phyloP scores from a whole-genome alignment of 2,329 filamentous ascomycete species.

The Trichophyton rubrum region DNA sequence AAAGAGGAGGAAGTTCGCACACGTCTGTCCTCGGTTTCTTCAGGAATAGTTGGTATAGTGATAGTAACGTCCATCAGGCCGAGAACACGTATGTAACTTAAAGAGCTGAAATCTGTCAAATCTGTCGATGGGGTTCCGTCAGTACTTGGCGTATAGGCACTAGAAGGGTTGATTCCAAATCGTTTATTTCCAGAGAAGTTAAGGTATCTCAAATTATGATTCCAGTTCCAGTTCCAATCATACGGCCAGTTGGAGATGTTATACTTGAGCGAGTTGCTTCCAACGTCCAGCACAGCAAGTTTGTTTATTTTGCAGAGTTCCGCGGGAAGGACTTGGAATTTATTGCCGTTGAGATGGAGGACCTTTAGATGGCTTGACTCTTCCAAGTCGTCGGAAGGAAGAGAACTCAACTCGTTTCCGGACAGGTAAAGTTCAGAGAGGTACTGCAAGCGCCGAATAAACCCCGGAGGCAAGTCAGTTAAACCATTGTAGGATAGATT shows the following conservation, averaged over 20 bases:
- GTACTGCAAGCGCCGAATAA: slow-evolving; percentile 79
- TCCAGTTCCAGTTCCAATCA: slow-evolving; percentile 99
- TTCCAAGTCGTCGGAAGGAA: slow-evolving; percentile 88
- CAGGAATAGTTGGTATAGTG: slow-evolving; percentile 82
- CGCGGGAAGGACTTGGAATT: slow-evolving; percentile 90
- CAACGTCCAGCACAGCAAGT: slow-evolving; percentile 81
- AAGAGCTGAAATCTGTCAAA: slow-evolving; percentile 79
- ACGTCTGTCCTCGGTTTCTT: slow-evolving; percentile 87
- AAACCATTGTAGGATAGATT: slow-evolving; percentile 94
- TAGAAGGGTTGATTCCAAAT: slow-evolving; percentile 68
- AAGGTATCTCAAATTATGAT: slow-evolving; percentile 84
- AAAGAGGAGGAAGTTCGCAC: slow-evolving; percentile 93
- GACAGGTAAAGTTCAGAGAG: slow-evolving; percentile 88
- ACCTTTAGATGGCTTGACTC: slow-evolving; percentile 77
- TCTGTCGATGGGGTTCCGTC: slow-evolving; percentile 47
- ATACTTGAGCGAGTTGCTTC: slow-evolving; percentile 91
- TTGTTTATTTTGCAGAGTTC: slow-evolving; percentile 91
- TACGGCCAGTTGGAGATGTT: slow-evolving; percentile 99
- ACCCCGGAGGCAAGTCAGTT: slow-evolving; percentile 78
- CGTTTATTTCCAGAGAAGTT: slow-evolving; percentile 96
- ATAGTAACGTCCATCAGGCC: slow-evolving; percentile 97
- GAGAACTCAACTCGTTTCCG: slow-evolving; percentile 80
- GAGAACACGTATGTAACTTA: slow-evolving; percentile 72
- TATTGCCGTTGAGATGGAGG: slow-evolving; percentile 92
- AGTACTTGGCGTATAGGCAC: slow-evolving; percentile 40